Percentiles rank a stretch among this genome's conserved stretches.
Evolutionary conservation across 305 asterid genomes (phyloP).

Genomic region (Fraxinus angustifolia): DNA sequence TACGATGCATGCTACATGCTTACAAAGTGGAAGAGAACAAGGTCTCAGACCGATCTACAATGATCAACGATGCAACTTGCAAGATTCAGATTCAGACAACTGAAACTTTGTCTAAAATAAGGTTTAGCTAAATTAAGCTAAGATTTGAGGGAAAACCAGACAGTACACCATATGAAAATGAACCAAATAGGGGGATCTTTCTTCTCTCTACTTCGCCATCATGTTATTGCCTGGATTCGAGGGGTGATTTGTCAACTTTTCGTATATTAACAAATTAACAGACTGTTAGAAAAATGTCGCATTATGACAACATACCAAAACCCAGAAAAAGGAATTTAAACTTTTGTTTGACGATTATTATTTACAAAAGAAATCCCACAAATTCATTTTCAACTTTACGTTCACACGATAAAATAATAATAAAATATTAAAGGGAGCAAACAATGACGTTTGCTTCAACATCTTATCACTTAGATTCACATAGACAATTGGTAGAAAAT

Average conservation of each 20-base stretch:
- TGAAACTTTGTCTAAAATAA: neutral
- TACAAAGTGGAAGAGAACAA: neutral
- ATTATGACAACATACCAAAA: neutral
- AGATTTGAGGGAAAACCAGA: neutral
- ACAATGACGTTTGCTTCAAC: too few species aligned
- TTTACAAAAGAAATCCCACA: too few species aligned
- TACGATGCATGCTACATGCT: neutral
- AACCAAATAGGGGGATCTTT: neutral
- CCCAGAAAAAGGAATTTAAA: neutral
- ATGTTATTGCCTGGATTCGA: neutral
- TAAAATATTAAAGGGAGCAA: too few species aligned
- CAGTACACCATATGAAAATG: neutral
- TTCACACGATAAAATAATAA: too few species aligned
- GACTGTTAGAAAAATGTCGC: neutral
- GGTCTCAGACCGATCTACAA: neutral
- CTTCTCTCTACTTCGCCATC: neutral
- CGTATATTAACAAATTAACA: neutral
- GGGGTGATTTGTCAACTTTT: neutral
- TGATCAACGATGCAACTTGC: too few species aligned
- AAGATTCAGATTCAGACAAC: neutral
- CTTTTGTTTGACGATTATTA: too few species aligned
- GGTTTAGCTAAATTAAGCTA: neutral
- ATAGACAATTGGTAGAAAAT: too few species aligned
- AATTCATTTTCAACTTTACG: too few species aligned
- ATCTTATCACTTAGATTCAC: too few species aligned